Evolutionary conservation across 495 filamentous ascomycete species (phyloP), one percentile per base, ranked within the genome.

Genomic region (Penicillium dipodomyicola): DNA sequence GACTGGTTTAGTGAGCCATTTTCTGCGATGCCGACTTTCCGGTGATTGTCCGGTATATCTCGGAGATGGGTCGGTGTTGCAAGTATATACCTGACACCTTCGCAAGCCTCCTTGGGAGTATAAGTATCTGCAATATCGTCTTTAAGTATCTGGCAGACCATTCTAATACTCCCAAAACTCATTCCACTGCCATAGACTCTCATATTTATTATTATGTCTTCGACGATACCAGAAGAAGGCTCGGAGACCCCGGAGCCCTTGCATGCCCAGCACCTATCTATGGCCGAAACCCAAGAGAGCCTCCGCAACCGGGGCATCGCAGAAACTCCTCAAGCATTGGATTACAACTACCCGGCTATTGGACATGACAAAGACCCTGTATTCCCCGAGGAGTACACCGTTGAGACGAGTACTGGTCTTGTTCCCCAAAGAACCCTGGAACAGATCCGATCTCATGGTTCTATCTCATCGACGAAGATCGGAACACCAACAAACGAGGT

Each of bases 381-480:
- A 0, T 72, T 72, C 46, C 70, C 70, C 0, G 70, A 72, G 15
- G 70, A 72, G 54, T 72, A 72, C 49, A 51, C 50, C 12, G 35
- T 72, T 49, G 68, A 72, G 55, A 72, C 70, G 1, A 57, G 29
- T 19, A 70, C 69, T 1, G 70, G 70, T 30, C 49, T 70, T 25
- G 68, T 72, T 40, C 65, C 65, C 8, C 46, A 71, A 57, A 51
- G 44, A 22, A 65, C 70, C 1, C 40, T 72, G 19, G 59, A 65
- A 39, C 61, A 63, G 37, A 49, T 67, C 25, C 64, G 64, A 58
- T 63, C 65, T 4, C 58, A 43, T 19, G 14, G 37, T 17, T 64
- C 67, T 10, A 35, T 42, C 10, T 42, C 65, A 10, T 32, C 54
- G 2, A 58, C 56, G 3, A 48, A 43, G 11, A 20, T 22, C 19